phyloP scores from a whole-genome alignment of 75 land plant genomes.

The Larix kaempferi region DNA sequence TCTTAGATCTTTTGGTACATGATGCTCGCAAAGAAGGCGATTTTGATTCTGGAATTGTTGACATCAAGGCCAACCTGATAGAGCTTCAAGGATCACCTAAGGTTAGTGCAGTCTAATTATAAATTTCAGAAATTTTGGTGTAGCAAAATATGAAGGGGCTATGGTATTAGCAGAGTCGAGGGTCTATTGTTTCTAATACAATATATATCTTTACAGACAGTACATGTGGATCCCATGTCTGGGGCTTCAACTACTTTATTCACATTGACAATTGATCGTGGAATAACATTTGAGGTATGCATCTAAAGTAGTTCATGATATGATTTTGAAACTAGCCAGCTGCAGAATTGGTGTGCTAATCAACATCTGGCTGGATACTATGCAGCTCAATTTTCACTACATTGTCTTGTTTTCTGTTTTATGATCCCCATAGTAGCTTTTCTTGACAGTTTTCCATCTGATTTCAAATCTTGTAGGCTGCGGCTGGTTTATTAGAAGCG shows the following conservation, averaged over 20 bases:
- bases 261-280: slow-evolving; percentile 79
- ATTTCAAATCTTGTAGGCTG: slow-evolving; percentile 43
- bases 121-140: neutral
- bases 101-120: slow-evolving; percentile 28
- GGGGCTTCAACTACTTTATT: slow-evolving; percentile 85
- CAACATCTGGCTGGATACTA: no score
- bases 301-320: neutral
- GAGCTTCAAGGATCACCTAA: slow-evolving; percentile 72
- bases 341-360: neutral
- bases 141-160: neutral
- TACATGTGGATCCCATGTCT: slow-evolving; percentile 83
- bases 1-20: slow-evolving; percentile 67
- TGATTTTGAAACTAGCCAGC: neutral
- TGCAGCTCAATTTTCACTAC: neutral
- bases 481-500: slow-evolving; percentile 50
- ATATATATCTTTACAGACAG: slow-evolving; percentile 57
- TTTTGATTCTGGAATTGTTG: slow-evolving; percentile 93
- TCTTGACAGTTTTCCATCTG: neutral
- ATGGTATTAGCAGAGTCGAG: neutral
- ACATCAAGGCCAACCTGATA: slow-evolving; percentile 73
- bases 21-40: slow-evolving; percentile 93
- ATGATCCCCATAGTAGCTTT: neutral
- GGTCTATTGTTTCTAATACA: neutral
- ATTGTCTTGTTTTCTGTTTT: neutral
- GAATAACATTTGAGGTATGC: slow-evolving; percentile 84